Evolutionary conservation across 1,139 yeast genomes (phyloP), one percentile per base, ranked within the genome.

Genomic region (Blastobotrys illinoisensis): DNA sequence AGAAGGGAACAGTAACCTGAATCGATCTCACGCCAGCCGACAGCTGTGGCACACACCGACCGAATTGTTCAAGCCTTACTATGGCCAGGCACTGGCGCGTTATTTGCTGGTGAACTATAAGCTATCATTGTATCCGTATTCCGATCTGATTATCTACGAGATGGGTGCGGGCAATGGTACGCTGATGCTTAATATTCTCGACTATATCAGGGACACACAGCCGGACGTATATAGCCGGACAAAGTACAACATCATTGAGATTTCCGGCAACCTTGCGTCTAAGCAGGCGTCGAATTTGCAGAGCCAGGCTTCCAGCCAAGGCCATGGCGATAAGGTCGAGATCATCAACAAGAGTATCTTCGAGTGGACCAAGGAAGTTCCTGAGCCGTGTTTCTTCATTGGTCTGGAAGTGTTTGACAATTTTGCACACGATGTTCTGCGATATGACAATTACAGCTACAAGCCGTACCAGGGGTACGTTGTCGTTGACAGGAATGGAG

Each of bases 141-240:
- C 79, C 43, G 89, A 85, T 62, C 73, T 88, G 50, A 75, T 83
- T 6, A 86, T 88, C 13, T 89, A 88, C 69, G 97, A 89, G 71
- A 82, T 88, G 79, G 96, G 96, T 56, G 96, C 93, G 43, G 96
- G 96, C 60, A 88, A 88, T 64, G 96, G 96, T 53, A 88, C 96
- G 0, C 70, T 88, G 55, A 88, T 88, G 96, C 71, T 80, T 56
- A 85, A 88, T 64, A 80, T 88, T n/a, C 71, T 88, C 61, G 84
- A 83, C 63, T 88, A 78, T 65, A 79, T 88, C 58, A 76, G 81
- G 58, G 73, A 72, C 21, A 74, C 78, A 18, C 86, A 85, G 58
- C 93, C 95, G 0, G 90, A 86, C 46, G 82, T 88, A 11, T 89
- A 88, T 66, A 71, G 74, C 11, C 74, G 82, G 47, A 85, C 91